Evolutionary conservation across 257 asterid genomes (phyloP).

Genomic region (Solanum lycopersicoides): DNA sequence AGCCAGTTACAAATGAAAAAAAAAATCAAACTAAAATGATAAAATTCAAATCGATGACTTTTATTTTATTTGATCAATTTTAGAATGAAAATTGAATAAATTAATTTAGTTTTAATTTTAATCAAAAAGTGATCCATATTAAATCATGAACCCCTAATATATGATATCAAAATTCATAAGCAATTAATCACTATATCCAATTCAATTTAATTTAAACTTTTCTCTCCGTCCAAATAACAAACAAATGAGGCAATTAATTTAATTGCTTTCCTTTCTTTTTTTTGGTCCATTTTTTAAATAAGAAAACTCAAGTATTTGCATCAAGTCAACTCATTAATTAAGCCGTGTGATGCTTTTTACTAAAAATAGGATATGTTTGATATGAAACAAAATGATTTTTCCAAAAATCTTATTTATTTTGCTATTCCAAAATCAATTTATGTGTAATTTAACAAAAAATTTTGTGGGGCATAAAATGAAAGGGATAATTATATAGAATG

Average conservation of each 20-base stretch:
- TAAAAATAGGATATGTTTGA: background rate
- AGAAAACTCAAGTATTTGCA: background rate
- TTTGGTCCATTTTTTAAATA: background rate
- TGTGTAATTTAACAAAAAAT: background rate
- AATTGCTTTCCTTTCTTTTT: no score
- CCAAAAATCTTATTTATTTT: background rate
- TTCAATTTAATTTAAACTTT: background rate
- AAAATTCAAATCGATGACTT: background rate
- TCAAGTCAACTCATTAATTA: background rate
- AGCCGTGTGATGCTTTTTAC: background rate
- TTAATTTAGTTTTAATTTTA: no score
- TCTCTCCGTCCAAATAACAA: background rate
- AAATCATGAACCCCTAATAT: background rate
- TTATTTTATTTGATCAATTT: background rate
- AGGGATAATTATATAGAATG: no score
- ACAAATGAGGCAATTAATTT: background rate
- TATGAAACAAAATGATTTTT: background rate
- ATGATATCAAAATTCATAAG: background rate
- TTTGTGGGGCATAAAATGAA: no score
- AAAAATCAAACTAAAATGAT: no score
- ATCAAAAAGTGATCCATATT: no score
- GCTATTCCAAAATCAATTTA: background rate
- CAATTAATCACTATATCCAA: background rate
- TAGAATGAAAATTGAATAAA: no score
- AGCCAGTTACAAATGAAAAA: no score